phyloP scores from a whole-genome alignment of 2,329 filamentous ascomycete genomes.

The Triangularia setosa region DNA sequence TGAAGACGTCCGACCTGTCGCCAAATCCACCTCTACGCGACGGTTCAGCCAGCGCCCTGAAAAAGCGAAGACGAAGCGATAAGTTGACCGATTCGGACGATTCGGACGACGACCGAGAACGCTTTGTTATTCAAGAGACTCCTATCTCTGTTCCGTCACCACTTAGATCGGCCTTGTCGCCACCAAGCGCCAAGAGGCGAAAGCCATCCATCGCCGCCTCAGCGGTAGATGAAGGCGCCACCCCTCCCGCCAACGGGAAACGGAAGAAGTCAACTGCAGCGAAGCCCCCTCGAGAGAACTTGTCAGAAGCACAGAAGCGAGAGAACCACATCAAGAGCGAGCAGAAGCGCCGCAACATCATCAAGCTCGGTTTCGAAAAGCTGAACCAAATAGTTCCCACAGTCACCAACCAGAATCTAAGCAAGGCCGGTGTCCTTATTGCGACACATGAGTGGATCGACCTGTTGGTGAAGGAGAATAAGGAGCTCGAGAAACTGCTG shows the following conservation, averaged over 20 bases:
- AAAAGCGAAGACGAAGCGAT: background rate
- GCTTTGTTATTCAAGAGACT: background rate
- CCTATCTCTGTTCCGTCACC: background rate
- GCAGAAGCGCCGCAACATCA: conserved; percentile 78
- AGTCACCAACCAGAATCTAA: conserved; percentile 69
- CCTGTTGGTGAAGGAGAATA: conserved; percentile 65
- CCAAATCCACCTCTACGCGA: background rate
- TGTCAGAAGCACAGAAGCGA: conserved; percentile 75
- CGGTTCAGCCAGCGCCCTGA: background rate
- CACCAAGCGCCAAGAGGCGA: background rate
- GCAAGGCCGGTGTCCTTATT: conserved; percentile 75
- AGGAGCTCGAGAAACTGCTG: conserved; percentile 41
- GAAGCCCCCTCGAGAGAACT: conserved; percentile 59
- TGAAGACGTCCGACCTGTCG: background rate
- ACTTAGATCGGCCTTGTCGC: background rate
- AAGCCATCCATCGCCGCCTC: background rate
- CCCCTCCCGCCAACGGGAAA: background rate
- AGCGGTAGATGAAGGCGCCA: background rate
- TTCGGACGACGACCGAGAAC: background rate
- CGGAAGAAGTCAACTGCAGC: background rate
- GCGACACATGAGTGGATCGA: conserved; percentile 78
- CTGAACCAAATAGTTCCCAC: conserved; percentile 73
- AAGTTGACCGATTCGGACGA: background rate
- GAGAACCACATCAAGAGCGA: conserved; percentile 85
- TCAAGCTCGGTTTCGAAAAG: conserved; percentile 78